phyloP scores from a whole-genome alignment of 495 filamentous ascomycete genomes.

The Astrothelium macrocarpum region DNA sequence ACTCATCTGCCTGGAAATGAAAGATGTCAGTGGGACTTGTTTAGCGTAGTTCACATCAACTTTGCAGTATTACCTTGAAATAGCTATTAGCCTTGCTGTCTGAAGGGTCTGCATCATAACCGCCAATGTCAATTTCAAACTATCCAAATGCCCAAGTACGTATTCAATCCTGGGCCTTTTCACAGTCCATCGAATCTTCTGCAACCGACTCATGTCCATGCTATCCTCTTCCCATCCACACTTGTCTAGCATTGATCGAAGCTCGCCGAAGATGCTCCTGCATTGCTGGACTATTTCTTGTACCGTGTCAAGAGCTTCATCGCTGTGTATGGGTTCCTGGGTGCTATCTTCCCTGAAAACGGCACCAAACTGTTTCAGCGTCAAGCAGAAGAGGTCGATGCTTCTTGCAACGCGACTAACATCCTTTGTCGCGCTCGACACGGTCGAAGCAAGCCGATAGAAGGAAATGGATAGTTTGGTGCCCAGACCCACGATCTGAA shows the following conservation, averaged over 20 bases:
- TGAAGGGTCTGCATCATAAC: constrained; percentile 4
- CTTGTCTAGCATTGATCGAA: neutral
- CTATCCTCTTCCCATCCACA: neutral
- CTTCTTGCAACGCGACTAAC: neutral
- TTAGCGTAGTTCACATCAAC: neutral
- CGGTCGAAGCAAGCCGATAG: neutral
- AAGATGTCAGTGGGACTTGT: neutral
- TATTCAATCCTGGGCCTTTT: neutral
- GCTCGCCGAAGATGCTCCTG: neutral
- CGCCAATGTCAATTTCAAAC: constrained; percentile 5
- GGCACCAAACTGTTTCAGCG: neutral
- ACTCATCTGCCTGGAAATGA: neutral
- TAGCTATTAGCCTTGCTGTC: neutral
- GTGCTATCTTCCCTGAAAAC: neutral
- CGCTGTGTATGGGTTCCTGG: neutral
- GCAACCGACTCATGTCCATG: neutral
- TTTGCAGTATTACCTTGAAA: neutral
- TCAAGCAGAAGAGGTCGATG: constrained; percentile 1
- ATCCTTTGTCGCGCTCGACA: neutral
- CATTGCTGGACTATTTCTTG: neutral
- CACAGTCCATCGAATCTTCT: constrained; percentile 3
- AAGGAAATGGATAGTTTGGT: constrained; percentile 3
- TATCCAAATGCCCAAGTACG: constrained; percentile 1
- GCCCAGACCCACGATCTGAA: neutral
- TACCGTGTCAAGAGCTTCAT: neutral